Conservation (phyloP, 345 rosid species). For the Firmiana major region DNA sequence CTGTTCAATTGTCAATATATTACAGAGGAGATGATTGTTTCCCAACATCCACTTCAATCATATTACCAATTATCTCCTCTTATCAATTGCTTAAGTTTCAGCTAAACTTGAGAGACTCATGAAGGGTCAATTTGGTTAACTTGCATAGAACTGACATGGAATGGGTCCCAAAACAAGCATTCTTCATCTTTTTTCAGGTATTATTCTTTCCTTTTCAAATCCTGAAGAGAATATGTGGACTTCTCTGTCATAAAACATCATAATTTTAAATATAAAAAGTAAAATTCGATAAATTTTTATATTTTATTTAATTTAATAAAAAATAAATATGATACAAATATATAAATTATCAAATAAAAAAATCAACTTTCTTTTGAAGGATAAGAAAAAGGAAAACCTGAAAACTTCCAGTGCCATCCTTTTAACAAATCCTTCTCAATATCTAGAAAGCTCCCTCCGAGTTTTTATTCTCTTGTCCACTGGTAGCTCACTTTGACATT, state of each 20-base stretch:
- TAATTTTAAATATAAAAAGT: too few relatives aligned
- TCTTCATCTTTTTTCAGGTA: neutral
- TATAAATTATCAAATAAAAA: too few relatives aligned
- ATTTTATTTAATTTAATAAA: too few relatives aligned
- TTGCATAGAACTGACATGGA: neutral
- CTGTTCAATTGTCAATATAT: too few relatives aligned
- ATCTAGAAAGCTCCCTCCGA: slow-evolving; percentile 21
- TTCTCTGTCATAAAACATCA: too few relatives aligned
- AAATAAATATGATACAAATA: too few relatives aligned
- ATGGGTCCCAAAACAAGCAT: neutral
- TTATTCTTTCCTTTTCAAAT: neutral
- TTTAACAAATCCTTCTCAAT: neutral
- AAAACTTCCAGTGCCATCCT: neutral
- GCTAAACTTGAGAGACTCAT: neutral
- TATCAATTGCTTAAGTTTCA: neutral
- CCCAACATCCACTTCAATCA: neutral
- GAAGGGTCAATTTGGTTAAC: neutral
- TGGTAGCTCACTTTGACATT: slow-evolving; percentile 28
- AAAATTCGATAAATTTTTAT: too few relatives aligned
- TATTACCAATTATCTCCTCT: slow-evolving; percentile 3
- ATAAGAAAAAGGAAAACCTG: neutral
- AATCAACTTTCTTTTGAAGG: too few relatives aligned
- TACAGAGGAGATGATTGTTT: neutral
- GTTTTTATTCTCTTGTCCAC: slow-evolving; percentile 23
- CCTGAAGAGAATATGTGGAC: neutral